phyloP scores from a whole-genome alignment of 768 basidiomycete genomes.

The Fistulinella prunicolor region DNA sequence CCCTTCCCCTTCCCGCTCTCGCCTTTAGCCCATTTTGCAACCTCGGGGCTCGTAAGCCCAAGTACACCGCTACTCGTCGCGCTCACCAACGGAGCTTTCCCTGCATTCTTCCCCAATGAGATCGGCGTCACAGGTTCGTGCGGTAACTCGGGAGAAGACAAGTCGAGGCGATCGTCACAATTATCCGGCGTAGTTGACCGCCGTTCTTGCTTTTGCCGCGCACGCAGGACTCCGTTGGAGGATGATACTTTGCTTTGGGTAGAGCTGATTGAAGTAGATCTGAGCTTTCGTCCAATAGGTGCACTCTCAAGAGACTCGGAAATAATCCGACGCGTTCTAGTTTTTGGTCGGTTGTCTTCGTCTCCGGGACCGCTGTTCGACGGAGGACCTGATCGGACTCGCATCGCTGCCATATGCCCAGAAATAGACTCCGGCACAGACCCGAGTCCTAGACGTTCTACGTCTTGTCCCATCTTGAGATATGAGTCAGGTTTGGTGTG shows the following conservation, averaged over 20 bases:
- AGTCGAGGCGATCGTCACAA: slow-evolving; percentile 13
- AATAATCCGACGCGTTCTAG: slow-evolving; percentile 12
- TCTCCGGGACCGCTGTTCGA: neutral
- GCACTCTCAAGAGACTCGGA: slow-evolving; percentile 17
- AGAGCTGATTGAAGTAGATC: neutral
- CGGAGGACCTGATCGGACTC: slow-evolving; percentile 17
- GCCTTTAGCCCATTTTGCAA: slow-evolving; percentile 48
- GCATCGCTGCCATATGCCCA: slow-evolving; percentile 24
- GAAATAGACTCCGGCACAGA: slow-evolving; percentile 28
- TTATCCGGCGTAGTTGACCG: slow-evolving; percentile 16
- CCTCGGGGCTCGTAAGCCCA: slow-evolving; percentile 53
- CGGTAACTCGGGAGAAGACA: slow-evolving; percentile 33
- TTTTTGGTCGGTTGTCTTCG: slow-evolving; percentile 1
- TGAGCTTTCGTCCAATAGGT: slow-evolving; percentile 7
- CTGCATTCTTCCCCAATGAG: slow-evolving; percentile 22
- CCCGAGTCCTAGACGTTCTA: slow-evolving; percentile 15
- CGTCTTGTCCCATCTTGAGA: slow-evolving; percentile 7
- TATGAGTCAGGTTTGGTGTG: slow-evolving; percentile 14
- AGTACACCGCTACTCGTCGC: slow-evolving; percentile 28
- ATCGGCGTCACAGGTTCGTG: slow-evolving; percentile 33
- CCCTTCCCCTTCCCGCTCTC: slow-evolving; percentile 34
- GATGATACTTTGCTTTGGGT: slow-evolving; percentile 7
- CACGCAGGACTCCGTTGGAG: neutral
- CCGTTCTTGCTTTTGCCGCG: slow-evolving; percentile 5
- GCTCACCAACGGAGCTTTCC: slow-evolving; percentile 8